Evolutionary conservation across 108 stramenopile species (phyloP), one percentile per base, ranked within the genome.

Genomic region (Chaetoceros muelleri): DNA sequence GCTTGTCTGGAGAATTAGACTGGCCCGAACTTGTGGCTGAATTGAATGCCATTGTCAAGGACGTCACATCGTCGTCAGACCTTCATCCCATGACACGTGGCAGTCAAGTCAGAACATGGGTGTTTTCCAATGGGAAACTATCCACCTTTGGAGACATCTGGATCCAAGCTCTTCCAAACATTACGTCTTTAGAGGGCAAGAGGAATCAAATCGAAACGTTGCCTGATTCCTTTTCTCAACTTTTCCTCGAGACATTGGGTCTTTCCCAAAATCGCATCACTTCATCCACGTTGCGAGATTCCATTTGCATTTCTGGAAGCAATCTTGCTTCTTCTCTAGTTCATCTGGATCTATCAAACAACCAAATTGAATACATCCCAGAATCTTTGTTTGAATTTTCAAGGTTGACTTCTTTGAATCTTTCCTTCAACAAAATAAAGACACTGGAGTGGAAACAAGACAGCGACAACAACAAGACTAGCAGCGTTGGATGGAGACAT

Each of bases 351-450:
- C 34, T 40, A 40, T 40, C 34, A 10, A 13, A 5, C 5, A 55
- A 40, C 55, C n/a, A 30, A 30, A 29, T 25, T n/a, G 51, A 44
- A 20, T 26, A 25, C 7, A 44, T 22, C 16, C 2, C 46, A 1
- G 64, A 71, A 13, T 10, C 8, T 49, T 30, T 71, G 18, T 56
- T 40, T 18, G 22, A 29, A 0, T 61, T 49, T 23, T 23, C 13
- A n/a, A 26, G 57, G 25, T 28, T 71, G 19, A 49, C 64, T 44
- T 56, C 59, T 16, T 24, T 57, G 2, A 30, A 40, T n/a, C 22
- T 64, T 3, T 52, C 59, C 17, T 25, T 46, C n/a, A 65, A 60
- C 45, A 44, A 58, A 28, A 22, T 71, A 29, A 49, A 24, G 2
- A 31, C 44, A 16, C 40, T 40, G 5, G 34, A 40, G 5, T 40